Conservation (phyloP, 805 yeast species). For the Starmerella vaccinii region DNA sequence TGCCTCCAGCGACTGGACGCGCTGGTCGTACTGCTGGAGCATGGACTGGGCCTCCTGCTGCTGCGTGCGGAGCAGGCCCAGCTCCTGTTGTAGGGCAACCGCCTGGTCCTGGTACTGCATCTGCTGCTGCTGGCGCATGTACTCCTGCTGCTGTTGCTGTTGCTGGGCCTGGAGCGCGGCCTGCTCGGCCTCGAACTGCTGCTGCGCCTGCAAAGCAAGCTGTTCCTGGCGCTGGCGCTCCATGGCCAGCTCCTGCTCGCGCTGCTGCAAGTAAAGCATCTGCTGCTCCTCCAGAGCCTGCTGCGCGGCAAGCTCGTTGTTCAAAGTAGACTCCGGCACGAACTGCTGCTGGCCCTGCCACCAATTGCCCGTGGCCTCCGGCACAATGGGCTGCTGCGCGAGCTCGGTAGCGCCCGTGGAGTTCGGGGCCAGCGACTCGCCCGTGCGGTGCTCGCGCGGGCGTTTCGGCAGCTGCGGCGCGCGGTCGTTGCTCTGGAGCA, state of each 20-base stretch:
- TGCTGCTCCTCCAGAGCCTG: constrained; percentile 47
- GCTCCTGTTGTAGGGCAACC: constrained; percentile 71
- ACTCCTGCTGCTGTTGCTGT: constrained; percentile 59
- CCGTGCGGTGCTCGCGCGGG: constrained; percentile 27
- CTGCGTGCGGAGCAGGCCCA: constrained; percentile 63
- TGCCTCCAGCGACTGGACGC: constrained; percentile 70
- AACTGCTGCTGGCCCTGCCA: constrained; percentile 38
- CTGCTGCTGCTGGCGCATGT: constrained; percentile 39
- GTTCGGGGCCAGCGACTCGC: constrained; percentile 22
- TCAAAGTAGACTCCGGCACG: neutral
- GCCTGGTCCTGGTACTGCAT: constrained; percentile 67
- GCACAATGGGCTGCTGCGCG: constrained; percentile 15
- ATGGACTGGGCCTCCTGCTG: constrained; percentile 76
- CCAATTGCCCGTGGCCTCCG: constrained; percentile 35
- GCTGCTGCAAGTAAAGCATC: constrained; percentile 46
- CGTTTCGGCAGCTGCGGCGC: constrained; percentile 36
- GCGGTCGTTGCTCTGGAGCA: constrained; percentile 40
- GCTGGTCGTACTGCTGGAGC: constrained; percentile 75
- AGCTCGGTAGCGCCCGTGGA: constrained; percentile 22
- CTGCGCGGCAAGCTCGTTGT: constrained; percentile 38
- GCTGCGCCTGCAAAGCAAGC: constrained; percentile 58
- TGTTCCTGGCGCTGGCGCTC: constrained; percentile 60
- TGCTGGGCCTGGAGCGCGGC: constrained; percentile 57
- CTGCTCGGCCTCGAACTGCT: constrained; percentile 64
- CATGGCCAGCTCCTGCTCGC: constrained; percentile 52